A percentile compares a stretch with the other conserved stretches of the same genome.
These are phyloP conservation scores for Neospermospora avenae DNA, from an alignment of 2,329 filamentous ascomycete genomes.

Conservation along the genomic window DNA sequence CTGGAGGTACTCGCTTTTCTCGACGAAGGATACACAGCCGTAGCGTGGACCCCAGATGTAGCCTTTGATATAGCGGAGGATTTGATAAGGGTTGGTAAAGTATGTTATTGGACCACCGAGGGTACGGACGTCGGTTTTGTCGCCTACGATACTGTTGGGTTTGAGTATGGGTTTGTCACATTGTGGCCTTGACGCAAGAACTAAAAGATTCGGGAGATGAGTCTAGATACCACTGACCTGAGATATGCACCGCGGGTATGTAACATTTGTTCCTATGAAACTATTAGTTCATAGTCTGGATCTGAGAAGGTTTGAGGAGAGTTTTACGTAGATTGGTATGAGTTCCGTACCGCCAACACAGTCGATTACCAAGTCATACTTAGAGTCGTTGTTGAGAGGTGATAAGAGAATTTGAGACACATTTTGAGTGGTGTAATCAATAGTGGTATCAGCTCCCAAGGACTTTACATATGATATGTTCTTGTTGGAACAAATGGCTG, in stretches of 20 bases:
- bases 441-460: constrained; percentile 30
- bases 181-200: too few species aligned
- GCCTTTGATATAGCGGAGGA: constrained; percentile 30
- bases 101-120: constrained; percentile 32
- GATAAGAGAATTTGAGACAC: constrained; percentile 21
- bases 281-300: constrained; percentile 1
- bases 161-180: too few species aligned
- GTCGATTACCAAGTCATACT: constrained; percentile 30
- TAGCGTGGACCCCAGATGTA: constrained; percentile 32
- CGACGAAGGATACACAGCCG: constrained; percentile 23
- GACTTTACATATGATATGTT: constrained; percentile 29
- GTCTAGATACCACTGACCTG: constrained; percentile 1
- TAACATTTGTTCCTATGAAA: constrained; percentile 23
- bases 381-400: background rate
- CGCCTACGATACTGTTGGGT: constrained; percentile 27
- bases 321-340: constrained; percentile 23
- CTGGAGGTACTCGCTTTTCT: constrained; percentile 19
- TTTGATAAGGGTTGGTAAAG: constrained; percentile 26
- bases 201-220: too few species aligned
- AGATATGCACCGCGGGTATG: constrained; percentile 29
- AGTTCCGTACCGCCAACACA: constrained; percentile 38
- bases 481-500: constrained; percentile 30
- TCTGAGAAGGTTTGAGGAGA: background rate
- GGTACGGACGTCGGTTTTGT: constrained; percentile 27
- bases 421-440: constrained; percentile 30